Evolutionary conservation across 371 early-diverging fungal genomes (phyloP).

Genomic region (Mitosporidium daphniae): DNA sequence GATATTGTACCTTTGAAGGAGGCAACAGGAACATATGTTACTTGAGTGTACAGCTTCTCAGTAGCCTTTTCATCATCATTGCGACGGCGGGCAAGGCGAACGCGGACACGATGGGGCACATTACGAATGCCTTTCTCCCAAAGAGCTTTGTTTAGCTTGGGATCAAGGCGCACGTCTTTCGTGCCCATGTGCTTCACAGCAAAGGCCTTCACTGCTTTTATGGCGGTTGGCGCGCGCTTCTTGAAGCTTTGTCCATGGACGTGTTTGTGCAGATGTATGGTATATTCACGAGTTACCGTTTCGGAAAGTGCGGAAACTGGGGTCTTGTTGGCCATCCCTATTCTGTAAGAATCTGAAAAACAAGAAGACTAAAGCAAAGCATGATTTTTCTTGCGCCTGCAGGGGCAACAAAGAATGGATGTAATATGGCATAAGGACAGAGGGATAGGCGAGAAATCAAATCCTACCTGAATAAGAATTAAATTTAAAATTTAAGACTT

Average conservation of each 20-base stretch:
- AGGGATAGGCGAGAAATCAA: too few relatives aligned
- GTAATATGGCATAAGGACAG: too few relatives aligned
- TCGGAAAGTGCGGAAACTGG: background rate
- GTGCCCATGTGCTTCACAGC: constrained; percentile 56
- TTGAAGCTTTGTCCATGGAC: constrained; percentile 43
- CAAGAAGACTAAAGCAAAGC: too few relatives aligned
- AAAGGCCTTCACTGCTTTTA: constrained; percentile 51
- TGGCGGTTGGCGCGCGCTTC: constrained; percentile 65
- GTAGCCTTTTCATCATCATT: constrained; percentile 64
- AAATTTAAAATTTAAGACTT: too few relatives aligned
- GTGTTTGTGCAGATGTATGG: constrained; percentile 64
- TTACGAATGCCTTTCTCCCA: constrained; percentile 60
- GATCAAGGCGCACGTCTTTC: constrained; percentile 14
- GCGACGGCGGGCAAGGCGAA: constrained; percentile 51
- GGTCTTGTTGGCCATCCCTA: too few relatives aligned
- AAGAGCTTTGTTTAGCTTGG: constrained; percentile 12
- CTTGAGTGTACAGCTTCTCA: constrained; percentile 64
- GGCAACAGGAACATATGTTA: constrained; percentile 35
- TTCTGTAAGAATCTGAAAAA: too few relatives aligned
- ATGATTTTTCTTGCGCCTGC: too few relatives aligned
- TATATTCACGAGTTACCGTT: constrained; percentile 55
- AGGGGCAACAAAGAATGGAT: too few relatives aligned
- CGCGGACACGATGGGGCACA: constrained; percentile 55
- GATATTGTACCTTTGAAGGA: constrained; percentile 51
- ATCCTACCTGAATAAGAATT: too few relatives aligned